Conservation (phyloP, 768 basidiomycete species). For the Hygrophorus pudorinus region DNA sequence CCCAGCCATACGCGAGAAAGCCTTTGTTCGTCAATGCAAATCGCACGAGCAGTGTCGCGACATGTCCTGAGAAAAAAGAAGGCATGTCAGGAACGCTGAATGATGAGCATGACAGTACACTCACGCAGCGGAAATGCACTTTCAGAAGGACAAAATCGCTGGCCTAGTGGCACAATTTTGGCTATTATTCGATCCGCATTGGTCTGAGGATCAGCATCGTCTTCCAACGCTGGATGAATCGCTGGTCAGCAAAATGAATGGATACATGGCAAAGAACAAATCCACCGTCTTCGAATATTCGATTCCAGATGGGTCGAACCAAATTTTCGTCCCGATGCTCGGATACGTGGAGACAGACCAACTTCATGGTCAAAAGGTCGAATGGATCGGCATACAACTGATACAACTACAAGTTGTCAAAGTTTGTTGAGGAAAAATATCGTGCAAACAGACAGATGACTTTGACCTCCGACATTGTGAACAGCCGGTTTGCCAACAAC, state of each 20-base stretch:
- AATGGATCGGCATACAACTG: conserved; percentile 83
- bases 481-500: conserved; percentile 47
- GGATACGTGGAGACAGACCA: conserved; percentile 88
- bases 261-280: neutral
- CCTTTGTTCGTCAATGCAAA: conserved; percentile 57
- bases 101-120: conserved; percentile 17
- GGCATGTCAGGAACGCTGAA: conserved; percentile 1
- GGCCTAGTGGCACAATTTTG: conserved; percentile 62
- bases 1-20: conserved; percentile 69
- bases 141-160: conserved; percentile 86
- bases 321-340: conserved; percentile 82
- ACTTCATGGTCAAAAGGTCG: conserved; percentile 71
- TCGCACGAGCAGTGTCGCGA: conserved; percentile 66
- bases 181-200: conserved; percentile 54
- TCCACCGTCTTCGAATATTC: conserved; percentile 72
- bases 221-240: conserved; percentile 37
- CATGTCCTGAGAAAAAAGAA: conserved; percentile 44
- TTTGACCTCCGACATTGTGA: conserved; percentile 79
- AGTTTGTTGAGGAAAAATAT: neutral
- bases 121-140: conserved; percentile 81
- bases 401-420: conserved; percentile 51
- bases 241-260: conserved; percentile 1
- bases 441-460: neutral
- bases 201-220: conserved; percentile 43
- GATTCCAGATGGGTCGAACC: conserved; percentile 81